Base-by-base conservation (phyloP, 2,329 filamentous ascomycete genomes). In the Xylaria sp. region DNA sequence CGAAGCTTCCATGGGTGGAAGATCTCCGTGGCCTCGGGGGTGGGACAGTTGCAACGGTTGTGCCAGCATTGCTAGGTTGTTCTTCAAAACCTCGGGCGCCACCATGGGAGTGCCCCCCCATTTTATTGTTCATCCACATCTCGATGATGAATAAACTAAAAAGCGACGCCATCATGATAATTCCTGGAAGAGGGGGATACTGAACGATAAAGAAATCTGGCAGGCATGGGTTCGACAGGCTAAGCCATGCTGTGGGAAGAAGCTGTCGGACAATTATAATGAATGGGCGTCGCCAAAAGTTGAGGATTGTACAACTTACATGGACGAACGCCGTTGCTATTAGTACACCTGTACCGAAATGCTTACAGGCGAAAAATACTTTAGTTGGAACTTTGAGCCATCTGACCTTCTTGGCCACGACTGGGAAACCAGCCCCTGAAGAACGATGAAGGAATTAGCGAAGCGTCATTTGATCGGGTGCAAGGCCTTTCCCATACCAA, bases 321-420 rank as follows among this genome's bases (percentile, higher is more conserved):
- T 93, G 91, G 23, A 92, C 90, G 72, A 93, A 93, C 2, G 91
- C 91, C 1, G 91, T 93, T 29, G 91, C 90, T 66, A 93, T 87
- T 44, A 93, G 82, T 21, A 93, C 91, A 69, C 91, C 91, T 0
- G 91, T 93, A 76, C 91, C 89, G 71, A 91, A 91, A 74, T 90
- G 87, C 73, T 90, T 90, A 79, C 86, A 89, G 64, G 87, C 85
- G 75, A 90, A 90, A 78, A 90, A 89, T 37, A 87, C 75, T 71
- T 82, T 84, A 1, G 84, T 80, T 0, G 87, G 86, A 9, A 89
- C 85, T 78, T 86, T 88, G 75, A 90, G 79, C 84, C 85, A 87
- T 63, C 79, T 84, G 72, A 89, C 79, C 77, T 88, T 89, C 78
- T 85, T 86, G 3, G 84, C 84, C 3, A 82, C 80, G 8, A 87